Evolutionary conservation across 2,329 filamentous ascomycete species (phyloP).

Genomic region (Lizonia empirigonia): DNA sequence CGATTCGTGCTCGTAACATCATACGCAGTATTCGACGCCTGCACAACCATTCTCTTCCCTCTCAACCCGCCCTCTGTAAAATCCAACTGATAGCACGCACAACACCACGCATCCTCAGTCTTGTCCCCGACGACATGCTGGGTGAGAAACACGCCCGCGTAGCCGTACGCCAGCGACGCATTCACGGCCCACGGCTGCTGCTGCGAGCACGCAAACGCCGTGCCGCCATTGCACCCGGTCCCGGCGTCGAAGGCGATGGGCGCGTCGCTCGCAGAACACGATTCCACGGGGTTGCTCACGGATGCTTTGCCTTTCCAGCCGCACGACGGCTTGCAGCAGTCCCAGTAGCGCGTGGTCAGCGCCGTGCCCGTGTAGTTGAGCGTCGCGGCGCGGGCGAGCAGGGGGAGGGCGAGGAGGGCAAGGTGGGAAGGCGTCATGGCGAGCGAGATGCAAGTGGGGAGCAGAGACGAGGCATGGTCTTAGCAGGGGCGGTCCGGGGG

Average conservation of each 20-base stretch:
- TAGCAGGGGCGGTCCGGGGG: slow-evolving; percentile 36
- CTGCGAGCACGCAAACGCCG: slow-evolving; percentile 63
- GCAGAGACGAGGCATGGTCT: slow-evolving; percentile 42
- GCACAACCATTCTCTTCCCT: slow-evolving; percentile 68
- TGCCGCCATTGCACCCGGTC: slow-evolving; percentile 62
- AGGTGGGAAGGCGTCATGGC: slow-evolving; percentile 38
- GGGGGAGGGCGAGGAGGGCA: slow-evolving; percentile 17
- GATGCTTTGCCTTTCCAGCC: slow-evolving; percentile 63
- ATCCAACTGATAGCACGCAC: slow-evolving; percentile 67
- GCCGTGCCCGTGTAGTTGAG: slow-evolving; percentile 41
- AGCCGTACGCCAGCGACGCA: slow-evolving; percentile 66
- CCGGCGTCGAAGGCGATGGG: slow-evolving; percentile 56
- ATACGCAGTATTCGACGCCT: slow-evolving; percentile 65
- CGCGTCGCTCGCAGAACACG: slow-evolving; percentile 62
- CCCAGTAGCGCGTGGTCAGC: slow-evolving; percentile 51
- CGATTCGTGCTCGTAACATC: slow-evolving; percentile 42
- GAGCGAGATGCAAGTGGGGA: slow-evolving; percentile 36
- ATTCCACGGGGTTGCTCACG: slow-evolving; percentile 58
- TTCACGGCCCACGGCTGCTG: slow-evolving; percentile 68
- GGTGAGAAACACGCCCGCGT: slow-evolving; percentile 64
- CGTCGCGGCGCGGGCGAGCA: slow-evolving; percentile 28
- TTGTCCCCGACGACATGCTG: slow-evolving; percentile 45
- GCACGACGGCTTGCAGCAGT: slow-evolving; percentile 75
- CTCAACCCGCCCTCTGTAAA: slow-evolving; percentile 62
- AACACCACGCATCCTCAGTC: slow-evolving; percentile 68